phyloP scores from a whole-genome alignment of 805 yeast species.

The Candida silvicultrix region DNA sequence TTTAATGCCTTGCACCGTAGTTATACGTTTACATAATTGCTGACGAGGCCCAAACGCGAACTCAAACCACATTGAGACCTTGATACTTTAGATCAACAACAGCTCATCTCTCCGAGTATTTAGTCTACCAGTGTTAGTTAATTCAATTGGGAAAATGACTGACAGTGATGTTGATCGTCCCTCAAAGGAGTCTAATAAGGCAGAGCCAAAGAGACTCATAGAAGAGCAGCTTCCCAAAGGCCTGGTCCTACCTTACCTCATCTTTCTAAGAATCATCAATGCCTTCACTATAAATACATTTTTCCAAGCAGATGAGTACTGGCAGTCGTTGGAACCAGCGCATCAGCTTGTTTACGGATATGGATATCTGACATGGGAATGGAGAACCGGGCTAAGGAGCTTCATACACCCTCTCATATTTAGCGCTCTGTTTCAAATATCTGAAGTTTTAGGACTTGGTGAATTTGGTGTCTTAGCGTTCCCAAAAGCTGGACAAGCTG shows the following conservation, averaged over 20 bases:
- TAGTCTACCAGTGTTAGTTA: no score
- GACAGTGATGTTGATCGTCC: no score
- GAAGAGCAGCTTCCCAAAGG: conserved; percentile 13
- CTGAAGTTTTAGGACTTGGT: conserved; percentile 26
- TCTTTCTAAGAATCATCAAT: conserved; percentile 50
- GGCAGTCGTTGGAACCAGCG: conserved; percentile 92
- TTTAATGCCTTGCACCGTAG: no score
- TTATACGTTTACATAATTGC: background rate
- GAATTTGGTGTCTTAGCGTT: conserved; percentile 35
- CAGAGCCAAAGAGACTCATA: background rate
- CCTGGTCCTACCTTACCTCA: conserved; percentile 22
- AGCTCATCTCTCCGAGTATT: no score
- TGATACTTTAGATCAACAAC: background rate
- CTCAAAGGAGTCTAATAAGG: background rate
- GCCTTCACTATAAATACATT: conserved; percentile 62
- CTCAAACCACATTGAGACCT: no score
- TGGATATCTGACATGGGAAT: conserved; percentile 93
- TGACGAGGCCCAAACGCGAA: background rate
- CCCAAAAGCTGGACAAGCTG: conserved; percentile 69
- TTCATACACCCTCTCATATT: conserved; percentile 76
- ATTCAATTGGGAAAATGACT: no score
- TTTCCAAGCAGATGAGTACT: conserved; percentile 95
- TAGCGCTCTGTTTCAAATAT: conserved; percentile 34
- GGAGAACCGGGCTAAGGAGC: conserved; percentile 71
- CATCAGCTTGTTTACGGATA: conserved; percentile 67